Percentiles rank a stretch among this genome's conserved stretches.
phyloP scores from a whole-genome alignment of 805 yeast genomes.

The Kodamaea jinghongensis region DNA sequence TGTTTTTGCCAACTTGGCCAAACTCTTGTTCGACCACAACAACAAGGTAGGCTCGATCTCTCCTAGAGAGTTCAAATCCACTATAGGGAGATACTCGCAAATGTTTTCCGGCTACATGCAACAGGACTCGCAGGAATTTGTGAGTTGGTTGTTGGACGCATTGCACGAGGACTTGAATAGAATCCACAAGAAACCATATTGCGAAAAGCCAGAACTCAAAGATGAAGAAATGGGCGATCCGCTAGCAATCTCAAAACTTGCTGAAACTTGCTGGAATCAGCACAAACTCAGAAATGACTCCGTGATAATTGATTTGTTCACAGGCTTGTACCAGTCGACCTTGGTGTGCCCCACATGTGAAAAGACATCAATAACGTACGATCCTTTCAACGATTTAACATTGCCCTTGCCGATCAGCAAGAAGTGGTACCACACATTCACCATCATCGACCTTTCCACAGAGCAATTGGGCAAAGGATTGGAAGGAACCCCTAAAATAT shows the following conservation, averaged over 20 bases:
- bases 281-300: conserved; percentile 84
- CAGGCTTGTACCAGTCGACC: conserved; percentile 89
- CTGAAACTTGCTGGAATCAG: conserved; percentile 74
- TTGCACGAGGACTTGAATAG: conserved; percentile 91
- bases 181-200: conserved; percentile 75
- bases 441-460: conserved; percentile 53
- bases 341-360: conserved; percentile 82
- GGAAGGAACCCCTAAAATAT: conserved; percentile 15
- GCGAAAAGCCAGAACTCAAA: conserved; percentile 80
- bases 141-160: conserved; percentile 83
- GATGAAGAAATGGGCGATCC: conserved; percentile 58
- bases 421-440: conserved; percentile 66
- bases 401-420: conserved; percentile 80
- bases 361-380: conserved; percentile 83
- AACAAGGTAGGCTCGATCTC: conserved; percentile 27
- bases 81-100: conserved; percentile 74
- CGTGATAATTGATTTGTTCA: conserved; percentile 77
- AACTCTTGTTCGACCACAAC: conserved; percentile 47
- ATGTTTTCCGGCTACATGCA: conserved; percentile 81
- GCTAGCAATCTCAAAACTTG: conserved; percentile 56
- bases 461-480: conserved; percentile 25
- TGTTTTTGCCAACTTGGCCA: conserved; percentile 69
- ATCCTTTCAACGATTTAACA: conserved; percentile 88
- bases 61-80: conserved; percentile 75
- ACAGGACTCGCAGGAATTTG: conserved; percentile 92